These are phyloP conservation scores for Flaveria bidentis DNA, from an alignment of 129 eudicot genomes.

Conservation along the genomic window DNA sequence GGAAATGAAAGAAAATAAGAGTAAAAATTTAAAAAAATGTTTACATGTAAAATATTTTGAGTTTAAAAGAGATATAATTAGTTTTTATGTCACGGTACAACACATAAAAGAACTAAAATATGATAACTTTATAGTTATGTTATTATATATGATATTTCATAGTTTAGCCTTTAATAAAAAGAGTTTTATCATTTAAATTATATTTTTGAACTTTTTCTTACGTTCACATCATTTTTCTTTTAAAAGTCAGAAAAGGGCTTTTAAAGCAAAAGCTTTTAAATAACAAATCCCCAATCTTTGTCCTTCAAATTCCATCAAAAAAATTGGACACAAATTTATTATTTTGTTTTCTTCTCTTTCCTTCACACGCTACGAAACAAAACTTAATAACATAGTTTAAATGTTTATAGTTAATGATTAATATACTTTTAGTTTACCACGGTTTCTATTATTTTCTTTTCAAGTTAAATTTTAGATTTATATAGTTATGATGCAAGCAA, in stretches of 20 bases:
- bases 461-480: neutral
- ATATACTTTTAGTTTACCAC: neutral
- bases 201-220: neutral
- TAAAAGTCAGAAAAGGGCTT: neutral
- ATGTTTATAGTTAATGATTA: neutral
- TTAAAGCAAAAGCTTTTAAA: neutral
- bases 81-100: neutral
- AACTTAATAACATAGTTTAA: neutral
- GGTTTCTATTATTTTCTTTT: neutral
- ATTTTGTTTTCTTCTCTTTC: neutral
- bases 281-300: no score
- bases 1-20: no score
- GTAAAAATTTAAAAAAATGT: neutral
- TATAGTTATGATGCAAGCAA: conserved; percentile 32
- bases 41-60: neutral
- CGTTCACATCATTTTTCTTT: neutral
- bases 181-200: neutral
- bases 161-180: neutral
- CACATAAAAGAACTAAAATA: neutral
- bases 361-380: neutral
- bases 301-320: no score
- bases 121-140: neutral
- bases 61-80: neutral
- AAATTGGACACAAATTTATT: neutral
- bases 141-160: neutral